Conservation (phyloP, 805 yeast species). For the Saccharomycopsis sp. region DNA sequence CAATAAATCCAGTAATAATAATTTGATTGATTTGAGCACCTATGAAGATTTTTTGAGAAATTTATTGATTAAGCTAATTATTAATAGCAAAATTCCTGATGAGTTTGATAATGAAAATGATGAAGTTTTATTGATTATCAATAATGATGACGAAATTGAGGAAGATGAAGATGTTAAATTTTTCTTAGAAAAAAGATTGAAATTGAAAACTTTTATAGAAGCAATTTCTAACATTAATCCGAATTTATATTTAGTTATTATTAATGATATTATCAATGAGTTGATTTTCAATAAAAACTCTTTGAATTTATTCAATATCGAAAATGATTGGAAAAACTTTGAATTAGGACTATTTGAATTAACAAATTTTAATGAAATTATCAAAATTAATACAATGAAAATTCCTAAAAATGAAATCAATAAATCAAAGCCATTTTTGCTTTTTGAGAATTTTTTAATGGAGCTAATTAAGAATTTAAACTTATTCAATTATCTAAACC, state of each 20-base stretch:
- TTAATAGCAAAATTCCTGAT: conserved; percentile 75
- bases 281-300: conserved; percentile 26
- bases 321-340: conserved; percentile 61
- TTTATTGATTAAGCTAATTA: conserved; percentile 56
- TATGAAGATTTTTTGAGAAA: conserved; percentile 45
- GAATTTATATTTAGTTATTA: conserved; percentile 47
- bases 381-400: conserved; percentile 68
- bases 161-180: conserved; percentile 69
- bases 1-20: conserved; percentile 30
- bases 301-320: no score
- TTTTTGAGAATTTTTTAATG: conserved; percentile 49
- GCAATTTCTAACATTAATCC: conserved; percentile 56
- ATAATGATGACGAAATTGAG: conserved; percentile 38
- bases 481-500: conserved; percentile 37
- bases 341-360: conserved; percentile 85
- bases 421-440: conserved; percentile 52
- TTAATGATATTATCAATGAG: conserved; percentile 50
- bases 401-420: conserved; percentile 55
- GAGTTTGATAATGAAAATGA: conserved; percentile 47
- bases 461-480: conserved; percentile 28
- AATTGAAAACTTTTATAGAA: conserved; percentile 74
- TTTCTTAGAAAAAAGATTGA: conserved; percentile 68
- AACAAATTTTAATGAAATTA: conserved; percentile 65
- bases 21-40: conserved; percentile 24
- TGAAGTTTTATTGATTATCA: no score